Evolutionary conservation across 1,284 basidiomycete species (phyloP).

Genomic region (Leccinum proliferum): DNA sequence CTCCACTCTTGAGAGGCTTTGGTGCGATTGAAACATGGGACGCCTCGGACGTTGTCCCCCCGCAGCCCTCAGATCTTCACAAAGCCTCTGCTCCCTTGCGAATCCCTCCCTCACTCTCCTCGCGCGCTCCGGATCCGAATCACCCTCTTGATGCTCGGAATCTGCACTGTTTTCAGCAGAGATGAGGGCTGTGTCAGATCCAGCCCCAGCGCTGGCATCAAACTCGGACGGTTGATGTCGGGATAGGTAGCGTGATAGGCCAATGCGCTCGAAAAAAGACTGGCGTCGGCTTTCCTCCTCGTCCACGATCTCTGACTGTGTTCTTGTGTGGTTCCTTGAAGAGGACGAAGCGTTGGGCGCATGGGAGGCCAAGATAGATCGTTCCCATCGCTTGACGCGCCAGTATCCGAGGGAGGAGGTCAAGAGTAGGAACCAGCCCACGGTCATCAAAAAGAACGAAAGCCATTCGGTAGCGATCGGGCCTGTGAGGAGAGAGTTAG

Average conservation of each 20-base stretch:
- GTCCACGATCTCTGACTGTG: constrained; percentile 22
- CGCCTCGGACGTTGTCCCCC: constrained; percentile 36
- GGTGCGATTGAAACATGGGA: constrained; percentile 31
- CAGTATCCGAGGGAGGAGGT: constrained; percentile 88
- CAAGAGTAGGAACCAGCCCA: constrained; percentile 91
- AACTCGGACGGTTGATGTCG: constrained; percentile 13
- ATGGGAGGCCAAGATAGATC: constrained; percentile 56
- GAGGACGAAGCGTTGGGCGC: constrained; percentile 22
- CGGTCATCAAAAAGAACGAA: constrained; percentile 90
- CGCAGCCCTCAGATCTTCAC: constrained; percentile 23
- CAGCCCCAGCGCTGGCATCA: constrained; percentile 3
- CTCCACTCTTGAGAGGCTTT: constrained; percentile 21
- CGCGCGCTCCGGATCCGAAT: constrained; percentile 41
- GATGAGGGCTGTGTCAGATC: constrained; percentile 5
- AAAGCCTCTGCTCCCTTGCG: constrained; percentile 36
- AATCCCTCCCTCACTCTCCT: constrained; percentile 43
- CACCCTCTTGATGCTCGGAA: constrained; percentile 6
- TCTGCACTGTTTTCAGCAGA: constrained; percentile 2
- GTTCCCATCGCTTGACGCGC: constrained; percentile 88
- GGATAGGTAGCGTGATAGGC: constrained; percentile 16
- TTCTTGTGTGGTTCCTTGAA: constrained; percentile 18
- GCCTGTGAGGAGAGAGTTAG: constrained; percentile 33
- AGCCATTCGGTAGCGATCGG: constrained; percentile 81
- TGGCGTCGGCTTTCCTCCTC: constrained; percentile 21
- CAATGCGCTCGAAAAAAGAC: constrained; percentile 26